Conservation (phyloP, 768 basidiomycete species). For the Trametes punicea region DNA sequence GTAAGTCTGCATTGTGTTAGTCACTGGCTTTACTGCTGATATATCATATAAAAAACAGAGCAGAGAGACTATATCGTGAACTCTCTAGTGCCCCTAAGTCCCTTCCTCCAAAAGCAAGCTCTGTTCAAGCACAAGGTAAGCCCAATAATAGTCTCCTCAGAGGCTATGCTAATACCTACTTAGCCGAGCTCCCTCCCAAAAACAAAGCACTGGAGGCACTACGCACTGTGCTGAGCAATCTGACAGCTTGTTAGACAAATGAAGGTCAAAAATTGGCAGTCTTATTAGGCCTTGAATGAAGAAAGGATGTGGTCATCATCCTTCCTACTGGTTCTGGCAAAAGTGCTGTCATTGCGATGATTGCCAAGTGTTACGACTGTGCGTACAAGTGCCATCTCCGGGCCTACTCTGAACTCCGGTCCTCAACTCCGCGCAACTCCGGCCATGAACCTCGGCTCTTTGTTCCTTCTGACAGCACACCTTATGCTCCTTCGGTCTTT, state of each 20-base stretch:
- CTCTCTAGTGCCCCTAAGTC: too few relatives aligned
- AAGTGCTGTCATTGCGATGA: background rate
- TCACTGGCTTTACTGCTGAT: too few relatives aligned
- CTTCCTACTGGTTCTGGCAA: conserved; percentile 9
- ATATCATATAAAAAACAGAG: too few relatives aligned
- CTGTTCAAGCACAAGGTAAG: background rate
- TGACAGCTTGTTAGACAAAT: background rate
- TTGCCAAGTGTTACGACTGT: too few relatives aligned
- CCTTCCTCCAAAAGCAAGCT: background rate
- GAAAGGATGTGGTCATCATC: conserved; percentile 2
- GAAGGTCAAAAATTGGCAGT: conserved; percentile 1
- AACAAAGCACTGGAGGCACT: background rate
- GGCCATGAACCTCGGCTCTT: too few relatives aligned
- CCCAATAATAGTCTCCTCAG: background rate
- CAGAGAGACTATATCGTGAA: too few relatives aligned
- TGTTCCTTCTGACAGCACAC: too few relatives aligned
- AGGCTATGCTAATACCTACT: background rate
- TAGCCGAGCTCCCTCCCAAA: background rate
- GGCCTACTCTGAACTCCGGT: too few relatives aligned
- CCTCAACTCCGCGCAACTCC: too few relatives aligned
- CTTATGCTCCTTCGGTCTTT: too few relatives aligned
- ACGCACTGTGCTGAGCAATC: background rate
- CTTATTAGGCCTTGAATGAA: background rate
- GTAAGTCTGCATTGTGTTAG: too few relatives aligned
- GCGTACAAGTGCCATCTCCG: too few relatives aligned